Conservation (phyloP, 192 early-diverging fungal genomes). For the Coemansia sp. region DNA sequence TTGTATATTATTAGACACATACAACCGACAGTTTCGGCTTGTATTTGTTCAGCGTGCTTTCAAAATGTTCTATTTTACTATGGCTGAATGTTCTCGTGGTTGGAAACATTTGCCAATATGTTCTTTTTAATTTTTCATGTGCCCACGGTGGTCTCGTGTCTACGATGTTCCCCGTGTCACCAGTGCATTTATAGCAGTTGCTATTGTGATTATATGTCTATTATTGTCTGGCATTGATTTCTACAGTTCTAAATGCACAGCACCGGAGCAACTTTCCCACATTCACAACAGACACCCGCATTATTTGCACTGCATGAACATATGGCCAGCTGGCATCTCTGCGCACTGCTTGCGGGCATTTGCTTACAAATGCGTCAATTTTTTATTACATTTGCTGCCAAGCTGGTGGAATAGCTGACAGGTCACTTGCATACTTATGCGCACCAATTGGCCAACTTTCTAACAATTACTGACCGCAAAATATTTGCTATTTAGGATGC, state of each 20-base stretch:
- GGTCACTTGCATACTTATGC: background rate
- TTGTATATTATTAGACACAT: background rate
- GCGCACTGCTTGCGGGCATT: background rate
- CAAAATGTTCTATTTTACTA: background rate
- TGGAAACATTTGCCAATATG: background rate
- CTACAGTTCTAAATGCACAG: background rate
- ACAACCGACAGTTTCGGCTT: too few relatives aligned
- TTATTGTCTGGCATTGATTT: background rate
- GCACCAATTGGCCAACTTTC: background rate
- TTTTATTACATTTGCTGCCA: background rate
- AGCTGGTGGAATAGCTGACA: background rate
- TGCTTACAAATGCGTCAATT: background rate
- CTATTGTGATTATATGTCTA: background rate
- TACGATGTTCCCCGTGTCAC: background rate
- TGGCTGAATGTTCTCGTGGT: background rate
- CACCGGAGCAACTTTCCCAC: background rate
- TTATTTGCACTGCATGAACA: background rate
- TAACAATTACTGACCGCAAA: background rate
- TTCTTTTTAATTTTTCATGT: background rate
- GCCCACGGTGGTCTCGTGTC: background rate
- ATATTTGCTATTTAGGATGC: conserved; percentile 35
- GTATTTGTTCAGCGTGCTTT: too few relatives aligned
- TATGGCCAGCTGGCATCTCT: background rate
- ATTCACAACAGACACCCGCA: background rate
- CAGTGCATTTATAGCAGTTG: background rate